Evolutionary conservation across 2,329 filamentous ascomycete species (phyloP).

Genomic region (Aspergillus sp.): DNA sequence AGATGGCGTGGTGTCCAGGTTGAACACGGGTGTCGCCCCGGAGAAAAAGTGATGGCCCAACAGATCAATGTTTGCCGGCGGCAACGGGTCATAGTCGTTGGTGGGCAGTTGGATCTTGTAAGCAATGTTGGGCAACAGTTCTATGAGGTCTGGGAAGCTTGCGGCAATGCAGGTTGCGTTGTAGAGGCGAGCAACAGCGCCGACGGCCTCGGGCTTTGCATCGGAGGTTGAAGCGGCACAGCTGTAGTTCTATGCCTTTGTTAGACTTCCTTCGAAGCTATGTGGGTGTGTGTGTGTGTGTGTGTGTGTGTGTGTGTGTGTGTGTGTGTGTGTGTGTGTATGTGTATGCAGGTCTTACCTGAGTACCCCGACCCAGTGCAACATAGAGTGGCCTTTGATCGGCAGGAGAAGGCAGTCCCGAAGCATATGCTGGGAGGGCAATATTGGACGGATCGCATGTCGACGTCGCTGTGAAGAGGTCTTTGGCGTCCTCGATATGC

Average conservation of each 20-base stretch:
- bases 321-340: background rate
- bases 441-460: conserved; percentile 35
- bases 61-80: conserved; percentile 60
- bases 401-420: conserved; percentile 58
- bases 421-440: conserved; percentile 48
- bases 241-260: conserved; percentile 76
- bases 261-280: conserved; percentile 7
- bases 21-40: conserved; percentile 71
- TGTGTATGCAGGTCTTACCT: conserved; percentile 34
- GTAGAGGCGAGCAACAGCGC: conserved; percentile 81
- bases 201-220: conserved; percentile 61
- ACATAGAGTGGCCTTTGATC: conserved; percentile 71
- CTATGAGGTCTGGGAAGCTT: conserved; percentile 64
- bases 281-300: background rate
- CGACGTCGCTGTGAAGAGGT: conserved; percentile 15
- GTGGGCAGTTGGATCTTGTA: conserved; percentile 62
- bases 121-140: conserved; percentile 63
- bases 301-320: background rate
- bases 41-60: conserved; percentile 82
- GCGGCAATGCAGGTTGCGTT: conserved; percentile 79
- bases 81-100: conserved; percentile 31
- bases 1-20: conserved; percentile 60
- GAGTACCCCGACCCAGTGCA: conserved; percentile 78
- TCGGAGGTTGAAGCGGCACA: conserved; percentile 63
- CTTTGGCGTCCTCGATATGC: conserved; percentile 31